Conservation (phyloP, 768 basidiomycete genomes). For the Kwoniella mangroviensis region DNA sequence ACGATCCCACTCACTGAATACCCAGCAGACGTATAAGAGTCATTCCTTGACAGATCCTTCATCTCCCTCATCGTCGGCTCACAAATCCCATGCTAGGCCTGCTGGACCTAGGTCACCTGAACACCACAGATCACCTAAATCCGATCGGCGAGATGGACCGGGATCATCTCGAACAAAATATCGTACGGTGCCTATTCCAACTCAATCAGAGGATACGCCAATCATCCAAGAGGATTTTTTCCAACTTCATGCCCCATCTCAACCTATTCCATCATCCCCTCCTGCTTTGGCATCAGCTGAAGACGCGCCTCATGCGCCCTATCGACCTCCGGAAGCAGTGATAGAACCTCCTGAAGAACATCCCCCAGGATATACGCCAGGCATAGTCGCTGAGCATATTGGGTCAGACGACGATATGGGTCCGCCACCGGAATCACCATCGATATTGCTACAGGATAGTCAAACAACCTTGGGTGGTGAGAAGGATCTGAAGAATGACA, state of each 20-base stretch:
- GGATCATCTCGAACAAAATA: constrained; percentile 38
- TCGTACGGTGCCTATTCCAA: constrained; percentile 8
- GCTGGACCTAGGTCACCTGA: constrained; percentile 34
- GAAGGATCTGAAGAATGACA: constrained; percentile 1
- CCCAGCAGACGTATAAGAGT: constrained; percentile 19
- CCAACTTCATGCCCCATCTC: neutral
- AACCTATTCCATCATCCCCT: constrained; percentile 1
- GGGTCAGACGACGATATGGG: constrained; percentile 32
- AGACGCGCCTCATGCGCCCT: constrained; percentile 42
- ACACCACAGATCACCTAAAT: constrained; percentile 7
- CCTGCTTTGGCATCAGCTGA: constrained; percentile 5
- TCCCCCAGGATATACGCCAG: constrained; percentile 42
- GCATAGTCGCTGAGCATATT: constrained; percentile 41
- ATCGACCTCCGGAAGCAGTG: constrained; percentile 48
- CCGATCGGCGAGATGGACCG: constrained; percentile 19
- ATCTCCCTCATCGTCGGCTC: constrained; percentile 16
- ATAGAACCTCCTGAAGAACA: constrained; percentile 46
- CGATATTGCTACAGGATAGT: neutral
- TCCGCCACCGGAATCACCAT: constrained; percentile 9
- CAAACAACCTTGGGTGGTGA: constrained; percentile 2
- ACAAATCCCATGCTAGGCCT: constrained; percentile 18
- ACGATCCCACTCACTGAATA: constrained; percentile 2
- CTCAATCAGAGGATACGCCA: constrained; percentile 4
- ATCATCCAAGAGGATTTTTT: neutral
- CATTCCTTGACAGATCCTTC: constrained; percentile 9